Evolutionary conservation across 352 stramenopile genomes (phyloP).

Genomic region (Pythium sp.): DNA sequence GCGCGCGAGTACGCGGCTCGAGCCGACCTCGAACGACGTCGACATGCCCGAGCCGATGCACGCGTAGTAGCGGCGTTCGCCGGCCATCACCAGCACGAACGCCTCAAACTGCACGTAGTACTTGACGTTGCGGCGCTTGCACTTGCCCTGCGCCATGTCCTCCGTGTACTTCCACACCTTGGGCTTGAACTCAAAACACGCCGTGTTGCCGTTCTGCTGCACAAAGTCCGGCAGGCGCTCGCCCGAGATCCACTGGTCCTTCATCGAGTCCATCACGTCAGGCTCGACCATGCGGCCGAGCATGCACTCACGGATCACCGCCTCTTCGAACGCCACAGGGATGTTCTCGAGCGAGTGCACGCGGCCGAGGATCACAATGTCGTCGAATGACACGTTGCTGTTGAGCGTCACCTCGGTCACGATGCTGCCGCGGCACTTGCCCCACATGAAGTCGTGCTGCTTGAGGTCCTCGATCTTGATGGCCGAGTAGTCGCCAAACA

Average conservation of each 20-base stretch:
- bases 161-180: constrained; percentile 90
- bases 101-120: constrained; percentile 89
- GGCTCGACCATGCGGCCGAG: constrained; percentile 70
- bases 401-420: constrained; percentile 84
- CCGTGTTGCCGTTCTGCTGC: constrained; percentile 65
- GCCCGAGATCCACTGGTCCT: constrained; percentile 83
- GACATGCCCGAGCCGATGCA: constrained; percentile 87
- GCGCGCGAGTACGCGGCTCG: constrained; percentile 73
- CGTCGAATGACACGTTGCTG: constrained; percentile 76
- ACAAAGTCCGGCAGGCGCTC: constrained; percentile 84
- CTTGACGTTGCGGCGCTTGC: constrained; percentile 85
- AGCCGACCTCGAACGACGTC: constrained; percentile 83
- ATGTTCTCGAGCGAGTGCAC: constrained; percentile 86
- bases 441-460: constrained; percentile 90
- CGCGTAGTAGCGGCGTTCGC: constrained; percentile 77
- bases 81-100: constrained; percentile 70
- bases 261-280: constrained; percentile 81
- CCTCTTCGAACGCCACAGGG: constrained; percentile 80
- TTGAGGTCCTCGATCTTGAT: constrained; percentile 89
- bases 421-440: constrained; percentile 82
- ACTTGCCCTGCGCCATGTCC: constrained; percentile 87
- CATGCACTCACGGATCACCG: constrained; percentile 83
- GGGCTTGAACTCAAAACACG: constrained; percentile 86
- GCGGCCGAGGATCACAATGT: constrained; percentile 74
- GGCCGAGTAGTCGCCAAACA: constrained; percentile 89